Evolutionary conservation across 192 early-diverging fungal species (phyloP).

Genomic region (Phycomyces blakesleeanus): DNA sequence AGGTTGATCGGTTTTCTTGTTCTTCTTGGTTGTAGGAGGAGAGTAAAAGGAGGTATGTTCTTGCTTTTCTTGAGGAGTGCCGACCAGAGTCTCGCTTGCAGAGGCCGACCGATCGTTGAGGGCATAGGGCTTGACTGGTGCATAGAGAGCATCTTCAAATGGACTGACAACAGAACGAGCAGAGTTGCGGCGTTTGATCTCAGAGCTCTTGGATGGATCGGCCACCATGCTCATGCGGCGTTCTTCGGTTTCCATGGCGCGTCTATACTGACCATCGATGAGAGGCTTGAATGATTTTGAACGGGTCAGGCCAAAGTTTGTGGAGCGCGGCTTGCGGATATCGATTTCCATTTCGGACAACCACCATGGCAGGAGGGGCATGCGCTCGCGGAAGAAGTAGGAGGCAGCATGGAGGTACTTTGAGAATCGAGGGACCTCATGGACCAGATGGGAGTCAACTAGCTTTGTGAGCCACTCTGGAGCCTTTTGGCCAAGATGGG

Average conservation of each 20-base stretch:
- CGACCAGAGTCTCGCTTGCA: neutral
- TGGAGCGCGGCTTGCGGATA: constrained; percentile 43
- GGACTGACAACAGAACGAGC: neutral
- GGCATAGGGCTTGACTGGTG: neutral
- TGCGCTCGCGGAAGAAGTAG: constrained; percentile 39
- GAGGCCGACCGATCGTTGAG: neutral
- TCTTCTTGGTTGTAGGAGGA: neutral
- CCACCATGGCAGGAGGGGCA: constrained; percentile 50
- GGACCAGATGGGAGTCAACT: constrained; percentile 39
- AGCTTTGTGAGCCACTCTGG: constrained; percentile 27
- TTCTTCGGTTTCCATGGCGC: constrained; percentile 26
- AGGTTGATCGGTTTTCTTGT: neutral
- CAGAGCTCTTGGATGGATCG: constrained; percentile 18
- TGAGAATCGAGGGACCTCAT: constrained; percentile 46
- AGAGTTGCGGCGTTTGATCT: neutral
- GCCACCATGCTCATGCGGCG: constrained; percentile 39
- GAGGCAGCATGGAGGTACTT: constrained; percentile 48
- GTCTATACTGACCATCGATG: constrained; percentile 30
- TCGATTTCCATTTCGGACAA: constrained; percentile 50
- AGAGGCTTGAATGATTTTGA: constrained; percentile 35
- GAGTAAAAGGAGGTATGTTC: neutral
- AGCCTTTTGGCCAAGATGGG: constrained; percentile 36
- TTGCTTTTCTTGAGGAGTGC: neutral
- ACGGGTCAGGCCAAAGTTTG: constrained; percentile 30
- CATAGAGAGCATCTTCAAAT: constrained; percentile 1